Conservation (phyloP, 148 eudicot genomes). For the Pouteria glomerata region DNA sequence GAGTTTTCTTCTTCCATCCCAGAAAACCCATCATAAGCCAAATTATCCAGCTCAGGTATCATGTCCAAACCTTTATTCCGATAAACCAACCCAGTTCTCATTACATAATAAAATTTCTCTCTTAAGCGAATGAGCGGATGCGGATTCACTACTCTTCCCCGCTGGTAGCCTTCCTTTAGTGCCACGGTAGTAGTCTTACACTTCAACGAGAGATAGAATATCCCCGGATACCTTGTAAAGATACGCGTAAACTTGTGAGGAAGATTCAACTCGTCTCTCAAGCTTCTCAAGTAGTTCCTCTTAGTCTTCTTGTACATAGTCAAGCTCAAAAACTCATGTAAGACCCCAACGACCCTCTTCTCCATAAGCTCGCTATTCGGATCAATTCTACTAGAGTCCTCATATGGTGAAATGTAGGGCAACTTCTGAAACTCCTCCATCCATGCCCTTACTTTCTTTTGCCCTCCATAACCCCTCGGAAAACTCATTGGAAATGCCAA, state of each 20-base stretch:
- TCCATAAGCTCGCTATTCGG: conserved; percentile 82
- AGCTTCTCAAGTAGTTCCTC: conserved; percentile 69
- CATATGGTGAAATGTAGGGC: conserved; percentile 87
- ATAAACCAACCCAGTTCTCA: conserved; percentile 82
- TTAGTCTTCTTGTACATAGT: conserved; percentile 87
- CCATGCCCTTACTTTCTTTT: conserved; percentile 85
- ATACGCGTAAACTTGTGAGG: conserved; percentile 87
- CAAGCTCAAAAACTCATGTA: conserved; percentile 87
- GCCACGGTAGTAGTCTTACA: conserved; percentile 92
- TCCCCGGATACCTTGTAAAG: conserved; percentile 91
- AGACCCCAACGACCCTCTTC: conserved; percentile 83
- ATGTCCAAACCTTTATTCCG: conserved; percentile 51
- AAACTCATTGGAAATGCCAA: conserved; percentile 71
- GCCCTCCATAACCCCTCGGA: conserved; percentile 84
- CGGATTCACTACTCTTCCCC: conserved; percentile 56
- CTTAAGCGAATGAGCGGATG: conserved; percentile 62
- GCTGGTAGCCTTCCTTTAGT: conserved; percentile 67
- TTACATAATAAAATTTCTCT: conserved; percentile 73
- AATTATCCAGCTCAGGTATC: conserved; percentile 42
- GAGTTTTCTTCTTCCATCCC: conserved; percentile 31
- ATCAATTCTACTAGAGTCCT: conserved; percentile 64
- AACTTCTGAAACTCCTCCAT: conserved; percentile 97
- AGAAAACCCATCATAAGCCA: conserved; percentile 29
- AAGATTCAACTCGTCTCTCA: conserved; percentile 80
- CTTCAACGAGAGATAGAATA: conserved; percentile 86